Percentiles rank a stretch among this genome's conserved stretches.
Conservation (phyloP, 768 basidiomycete species). For the Ramaria sp. region DNA sequence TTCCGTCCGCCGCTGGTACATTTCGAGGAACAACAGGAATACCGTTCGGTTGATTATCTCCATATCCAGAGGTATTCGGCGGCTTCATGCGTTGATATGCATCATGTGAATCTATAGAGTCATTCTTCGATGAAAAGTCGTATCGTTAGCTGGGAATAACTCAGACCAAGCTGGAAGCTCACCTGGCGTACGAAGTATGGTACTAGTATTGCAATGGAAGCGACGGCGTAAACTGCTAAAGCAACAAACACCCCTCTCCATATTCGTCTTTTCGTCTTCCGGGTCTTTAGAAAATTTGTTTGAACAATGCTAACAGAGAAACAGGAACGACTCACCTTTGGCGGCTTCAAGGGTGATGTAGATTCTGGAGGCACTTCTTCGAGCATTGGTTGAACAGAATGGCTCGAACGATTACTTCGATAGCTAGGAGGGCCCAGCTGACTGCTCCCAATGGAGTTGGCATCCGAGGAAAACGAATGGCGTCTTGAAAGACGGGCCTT, state of each 20-base stretch:
- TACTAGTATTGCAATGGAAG: conserved; percentile 5
- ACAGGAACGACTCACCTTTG: neutral
- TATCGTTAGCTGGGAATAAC: neutral
- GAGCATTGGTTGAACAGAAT: conserved; percentile 8
- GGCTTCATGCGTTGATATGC: conserved; percentile 4
- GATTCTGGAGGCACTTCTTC: conserved; percentile 1
- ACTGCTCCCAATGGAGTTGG: conserved; percentile 1
- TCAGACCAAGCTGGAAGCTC: neutral
- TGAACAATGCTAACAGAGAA: no score
- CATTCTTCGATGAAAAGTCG: neutral
- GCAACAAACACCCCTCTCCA: conserved; percentile 3
- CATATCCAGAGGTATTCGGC: neutral
- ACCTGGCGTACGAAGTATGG: conserved; percentile 8
- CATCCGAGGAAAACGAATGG: neutral
- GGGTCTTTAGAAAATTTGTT: neutral
- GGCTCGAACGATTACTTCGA: neutral
- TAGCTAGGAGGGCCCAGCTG: conserved; percentile 7
- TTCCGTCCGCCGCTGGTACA: conserved; percentile 1
- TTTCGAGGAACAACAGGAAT: neutral
- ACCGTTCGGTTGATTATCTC: neutral
- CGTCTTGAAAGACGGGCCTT: neutral
- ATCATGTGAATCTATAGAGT: neutral
- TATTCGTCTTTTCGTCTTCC: neutral
- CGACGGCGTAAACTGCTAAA: conserved; percentile 4
- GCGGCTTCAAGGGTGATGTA: neutral